phyloP scores from a whole-genome alignment of 306 rosid species.

The Gleditsia sinensis region DNA sequence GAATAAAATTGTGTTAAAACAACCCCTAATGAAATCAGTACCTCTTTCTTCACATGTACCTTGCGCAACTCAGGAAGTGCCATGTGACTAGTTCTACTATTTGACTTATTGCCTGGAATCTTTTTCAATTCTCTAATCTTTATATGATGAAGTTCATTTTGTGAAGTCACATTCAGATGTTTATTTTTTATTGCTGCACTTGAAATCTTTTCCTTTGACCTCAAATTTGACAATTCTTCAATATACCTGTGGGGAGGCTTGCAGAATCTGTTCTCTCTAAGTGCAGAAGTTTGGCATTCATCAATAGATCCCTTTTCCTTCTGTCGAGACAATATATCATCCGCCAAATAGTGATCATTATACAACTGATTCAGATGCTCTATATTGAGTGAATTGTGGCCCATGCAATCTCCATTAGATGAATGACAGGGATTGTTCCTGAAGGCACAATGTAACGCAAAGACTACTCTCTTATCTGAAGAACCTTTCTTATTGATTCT shows the following conservation, averaged over 20 bases:
- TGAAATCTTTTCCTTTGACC: slow-evolving; percentile 46
- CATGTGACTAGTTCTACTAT: slow-evolving; percentile 48
- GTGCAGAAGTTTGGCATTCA: slow-evolving; percentile 44
- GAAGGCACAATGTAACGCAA: slow-evolving; percentile 44
- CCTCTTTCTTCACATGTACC: slow-evolving; percentile 64
- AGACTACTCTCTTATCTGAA: slow-evolving; percentile 42
- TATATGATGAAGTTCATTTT: slow-evolving; percentile 39
- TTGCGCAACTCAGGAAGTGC: slow-evolving; percentile 48
- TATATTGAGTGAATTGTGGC: slow-evolving; percentile 44
- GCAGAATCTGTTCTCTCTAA: slow-evolving; percentile 68
- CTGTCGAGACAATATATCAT: slow-evolving; percentile 42
- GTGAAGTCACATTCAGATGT: slow-evolving; percentile 36
- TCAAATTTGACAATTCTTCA: slow-evolving; percentile 62
- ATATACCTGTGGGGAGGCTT: slow-evolving; percentile 74
- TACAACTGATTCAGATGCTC: slow-evolving; percentile 44
- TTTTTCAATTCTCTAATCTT: slow-evolving; percentile 44
- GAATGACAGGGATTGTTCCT: slow-evolving; percentile 53
- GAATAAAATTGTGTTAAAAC: too few species aligned
- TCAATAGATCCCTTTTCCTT: slow-evolving; percentile 49
- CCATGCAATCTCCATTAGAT: slow-evolving; percentile 49
- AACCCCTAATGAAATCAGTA: slow-evolving; percentile 30
- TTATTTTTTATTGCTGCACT: slow-evolving; percentile 43
- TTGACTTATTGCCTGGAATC: slow-evolving; percentile 46
- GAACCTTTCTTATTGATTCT: slow-evolving; percentile 56
- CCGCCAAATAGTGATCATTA: slow-evolving; percentile 37